Base-by-base conservation (phyloP, 2,329 filamentous ascomycete genomes). In the Pseudogymnoascus sp. region DNA sequence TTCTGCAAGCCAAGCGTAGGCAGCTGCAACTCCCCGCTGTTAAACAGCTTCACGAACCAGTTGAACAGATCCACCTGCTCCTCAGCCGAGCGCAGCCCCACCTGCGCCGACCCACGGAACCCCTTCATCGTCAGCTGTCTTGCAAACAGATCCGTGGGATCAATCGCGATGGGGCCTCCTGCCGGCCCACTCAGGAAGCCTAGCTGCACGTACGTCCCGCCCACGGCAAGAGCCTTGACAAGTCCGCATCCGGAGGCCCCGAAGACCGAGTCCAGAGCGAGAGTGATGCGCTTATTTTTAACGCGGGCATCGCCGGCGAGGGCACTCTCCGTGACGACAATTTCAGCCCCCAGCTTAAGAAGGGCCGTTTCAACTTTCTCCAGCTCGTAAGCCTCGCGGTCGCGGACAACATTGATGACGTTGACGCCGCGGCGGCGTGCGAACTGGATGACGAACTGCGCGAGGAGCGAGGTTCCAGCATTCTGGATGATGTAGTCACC, bases 401-500 rank as follows among this genome's bases (percentile, higher is more conserved):
- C 65, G 6, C 69, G 65, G 28, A 71, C 63, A 24, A 71, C 62
- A 26, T 61, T 62, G n/a, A 67, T 61, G 19, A 60, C 46, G 12
- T 61, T 59, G n/a, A 62, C 28, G 4, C 65, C 65, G 16, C 62
- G 62, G 28, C 63, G 62, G 22, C 60, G 63, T 11, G 67, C 69
- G 35, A 71, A 70, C 41, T 71, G 69, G 31, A 63, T 60, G 12
- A 69, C 65, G 53, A 70, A 60, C 31, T 68, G 69, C 6, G 68
- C 65, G 22, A 70, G 62, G 28, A 63, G 64, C 2, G 62, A 60
- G 3, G 64, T 61, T 16, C 61, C 69, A 2, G 67, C 68, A 59
- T 70, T 71, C 33, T 68, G 68, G 35, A 70, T 63, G 38, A 71
- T 66, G 63, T 64, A 70, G 43, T 72, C 69, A n/a, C 70, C 69